Percentiles rank a stretch among this genome's conserved stretches.
Conservation (phyloP, 1,284 basidiomycete species). For the Ceratobasidium theobromae region DNA sequence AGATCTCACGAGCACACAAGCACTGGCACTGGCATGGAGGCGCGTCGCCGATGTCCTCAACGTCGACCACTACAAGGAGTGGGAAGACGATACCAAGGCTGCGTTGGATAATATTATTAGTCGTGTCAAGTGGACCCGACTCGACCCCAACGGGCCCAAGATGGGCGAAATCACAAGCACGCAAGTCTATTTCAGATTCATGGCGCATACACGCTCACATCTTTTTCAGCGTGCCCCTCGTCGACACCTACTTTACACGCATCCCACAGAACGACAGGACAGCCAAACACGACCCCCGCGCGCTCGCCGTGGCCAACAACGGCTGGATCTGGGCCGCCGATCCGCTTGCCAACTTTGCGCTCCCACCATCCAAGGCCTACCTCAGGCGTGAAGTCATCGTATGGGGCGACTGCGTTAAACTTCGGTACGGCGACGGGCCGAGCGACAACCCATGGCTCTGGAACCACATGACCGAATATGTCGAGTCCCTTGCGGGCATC, state of each 20-base stretch:
- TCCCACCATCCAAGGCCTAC: conserved; percentile 94
- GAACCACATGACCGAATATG: conserved; percentile 90
- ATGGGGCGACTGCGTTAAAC: conserved; percentile 98
- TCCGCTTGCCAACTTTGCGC: conserved; percentile 92
- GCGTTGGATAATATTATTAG: conserved; percentile 76
- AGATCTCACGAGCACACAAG: conserved; percentile 49
- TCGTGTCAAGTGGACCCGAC: conserved; percentile 74
- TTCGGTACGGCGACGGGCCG: conserved; percentile 82
- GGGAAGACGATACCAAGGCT: conserved; percentile 75
- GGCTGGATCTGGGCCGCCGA: conserved; percentile 99
- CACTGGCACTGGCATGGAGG: conserved; percentile 70
- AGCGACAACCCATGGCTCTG: conserved; percentile 92
- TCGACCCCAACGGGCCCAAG: conserved; percentile 81
- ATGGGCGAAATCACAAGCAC: conserved; percentile 75
- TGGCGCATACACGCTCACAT: neutral
- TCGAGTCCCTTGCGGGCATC: conserved; percentile 70
- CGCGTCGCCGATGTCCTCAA: conserved; percentile 83
- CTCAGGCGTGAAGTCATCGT: conserved; percentile 94
- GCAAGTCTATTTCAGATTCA: conserved; percentile 50
- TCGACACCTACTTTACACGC: conserved; percentile 89
- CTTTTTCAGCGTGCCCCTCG: conserved; percentile 67
- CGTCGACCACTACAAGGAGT: conserved; percentile 82
- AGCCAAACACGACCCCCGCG: conserved; percentile 61
- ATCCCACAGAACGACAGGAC: conserved; percentile 56
- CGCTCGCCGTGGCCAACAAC: conserved; percentile 90